Evolutionary conservation across 805 yeast species (phyloP).

Genomic region (Saccharomycopsis sp.): DNA sequence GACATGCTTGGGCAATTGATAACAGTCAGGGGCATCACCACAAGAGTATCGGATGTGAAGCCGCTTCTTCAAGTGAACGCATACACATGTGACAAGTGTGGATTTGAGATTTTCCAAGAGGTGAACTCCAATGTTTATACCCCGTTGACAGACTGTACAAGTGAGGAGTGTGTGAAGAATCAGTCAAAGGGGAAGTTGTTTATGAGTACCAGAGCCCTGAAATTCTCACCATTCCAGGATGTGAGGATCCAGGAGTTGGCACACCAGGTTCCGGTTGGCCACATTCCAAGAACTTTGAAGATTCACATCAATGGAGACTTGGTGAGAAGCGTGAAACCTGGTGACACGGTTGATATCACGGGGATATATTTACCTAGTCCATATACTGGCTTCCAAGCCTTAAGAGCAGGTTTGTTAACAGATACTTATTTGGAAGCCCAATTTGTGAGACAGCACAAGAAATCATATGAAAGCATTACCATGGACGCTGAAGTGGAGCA

Average conservation of each 20-base stretch:
- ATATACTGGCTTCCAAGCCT: conserved; percentile 89
- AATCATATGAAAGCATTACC: conserved; percentile 64
- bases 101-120: conserved; percentile 93
- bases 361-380: conserved; percentile 94
- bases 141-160: conserved; percentile 83
- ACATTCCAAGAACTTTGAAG: conserved; percentile 81
- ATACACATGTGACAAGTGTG: conserved; percentile 96
- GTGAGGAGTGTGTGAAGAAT: conserved; percentile 68
- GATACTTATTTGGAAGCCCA: conserved; percentile 92
- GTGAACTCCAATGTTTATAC: conserved; percentile 75
- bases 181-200: conserved; percentile 81
- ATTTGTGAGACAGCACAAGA: conserved; percentile 76
- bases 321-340: conserved; percentile 83
- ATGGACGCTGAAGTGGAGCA: conserved; percentile 47
- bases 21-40: conserved; percentile 88
- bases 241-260: conserved; percentile 91
- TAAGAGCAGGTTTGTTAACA: conserved; percentile 85
- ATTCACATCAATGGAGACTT: conserved; percentile 88
- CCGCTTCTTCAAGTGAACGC: conserved; percentile 89
- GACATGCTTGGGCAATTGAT: conserved; percentile 74
- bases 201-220: conserved; percentile 92
- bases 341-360: conserved; percentile 87
- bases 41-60: conserved; percentile 92
- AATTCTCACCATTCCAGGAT: conserved; percentile 91
- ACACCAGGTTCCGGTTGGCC: conserved; percentile 96